phyloP scores from a whole-genome alignment of 2,329 filamentous ascomycete species.

The Cyphellophora europaea region DNA sequence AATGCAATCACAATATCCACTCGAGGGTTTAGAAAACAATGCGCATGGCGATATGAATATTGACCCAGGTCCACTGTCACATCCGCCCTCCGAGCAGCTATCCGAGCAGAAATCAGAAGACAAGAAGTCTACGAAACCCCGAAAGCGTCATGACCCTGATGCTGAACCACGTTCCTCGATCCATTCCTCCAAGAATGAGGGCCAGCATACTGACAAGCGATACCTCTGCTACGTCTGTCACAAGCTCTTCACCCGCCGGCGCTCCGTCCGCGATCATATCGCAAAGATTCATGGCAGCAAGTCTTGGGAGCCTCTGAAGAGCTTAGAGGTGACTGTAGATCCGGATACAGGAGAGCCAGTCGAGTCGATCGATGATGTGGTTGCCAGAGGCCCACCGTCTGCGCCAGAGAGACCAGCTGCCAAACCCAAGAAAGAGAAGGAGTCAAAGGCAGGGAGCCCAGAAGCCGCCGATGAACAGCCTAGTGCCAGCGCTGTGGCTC shows the following conservation, averaged over 20 bases:
- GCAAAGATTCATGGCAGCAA: conserved; percentile 19
- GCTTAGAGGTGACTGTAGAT: conserved; percentile 19
- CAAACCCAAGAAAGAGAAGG: conserved; percentile 7
- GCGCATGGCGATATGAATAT: conserved; percentile 11
- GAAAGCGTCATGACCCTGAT: conserved; percentile 11
- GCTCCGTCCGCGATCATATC: conserved; percentile 19
- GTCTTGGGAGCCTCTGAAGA: conserved; percentile 17
- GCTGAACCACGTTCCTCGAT: conserved; percentile 10
- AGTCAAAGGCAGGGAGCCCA: not conserved
- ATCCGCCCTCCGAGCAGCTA: conserved; percentile 1
- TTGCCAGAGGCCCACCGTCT: conserved; percentile 16
- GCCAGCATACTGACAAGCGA: conserved; percentile 19
- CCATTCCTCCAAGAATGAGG: conserved; percentile 20
- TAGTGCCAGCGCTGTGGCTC: too few species aligned
- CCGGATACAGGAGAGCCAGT: conserved; percentile 16
- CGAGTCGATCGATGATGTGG: conserved; percentile 16
- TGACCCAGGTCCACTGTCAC: conserved; percentile 2
- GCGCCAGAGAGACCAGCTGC: conserved; percentile 11
- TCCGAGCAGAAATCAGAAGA: conserved; percentile 5
- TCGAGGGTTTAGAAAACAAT: conserved; percentile 6
- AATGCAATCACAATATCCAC: conserved; percentile 1
- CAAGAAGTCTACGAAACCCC: conserved; percentile 13
- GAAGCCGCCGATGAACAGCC: not conserved
- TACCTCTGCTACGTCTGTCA: conserved; percentile 20
- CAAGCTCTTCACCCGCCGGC: conserved; percentile 18